Conservation (phyloP, 768 basidiomycete species). For the Gyrodon lividus region DNA sequence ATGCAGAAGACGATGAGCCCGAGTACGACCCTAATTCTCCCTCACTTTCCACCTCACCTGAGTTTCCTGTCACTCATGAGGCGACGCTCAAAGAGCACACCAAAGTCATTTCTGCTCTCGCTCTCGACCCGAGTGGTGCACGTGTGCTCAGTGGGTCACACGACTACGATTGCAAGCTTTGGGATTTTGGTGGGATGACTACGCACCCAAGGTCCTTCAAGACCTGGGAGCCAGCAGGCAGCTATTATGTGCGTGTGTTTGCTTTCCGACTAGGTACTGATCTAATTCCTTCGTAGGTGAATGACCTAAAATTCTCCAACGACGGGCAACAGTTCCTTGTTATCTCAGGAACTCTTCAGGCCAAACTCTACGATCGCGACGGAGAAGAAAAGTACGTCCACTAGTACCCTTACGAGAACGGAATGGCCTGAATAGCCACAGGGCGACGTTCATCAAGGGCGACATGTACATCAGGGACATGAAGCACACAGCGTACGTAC, state of each 20-base stretch:
- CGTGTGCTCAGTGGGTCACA: slow-evolving; percentile 89
- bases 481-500: slow-evolving; percentile 91
- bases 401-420: slow-evolving; percentile 17
- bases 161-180: slow-evolving; percentile 97
- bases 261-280: neutral
- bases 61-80: slow-evolving; percentile 90
- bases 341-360: slow-evolving; percentile 83
- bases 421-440: slow-evolving; percentile 53
- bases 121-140: slow-evolving; percentile 93
- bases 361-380: slow-evolving; percentile 88
- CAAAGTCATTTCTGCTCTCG: slow-evolving; percentile 91
- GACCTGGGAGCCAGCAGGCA: slow-evolving; percentile 92
- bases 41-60: slow-evolving; percentile 41
- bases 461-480: slow-evolving; percentile 99
- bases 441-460: slow-evolving; percentile 85
- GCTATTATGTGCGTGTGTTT: slow-evolving; percentile 68
- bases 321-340: slow-evolving; percentile 85
- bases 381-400: slow-evolving; percentile 85
- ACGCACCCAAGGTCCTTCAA: slow-evolving; percentile 89
- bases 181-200: slow-evolving; percentile 99
- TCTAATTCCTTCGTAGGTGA: slow-evolving; percentile 52
- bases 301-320: slow-evolving; percentile 87
- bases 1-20: slow-evolving; percentile 32
- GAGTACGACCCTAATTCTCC: slow-evolving; percentile 53
- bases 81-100: slow-evolving; percentile 90